Conservation (phyloP, 805 yeast genomes). For the Maudiozyma serrabonitensis region DNA sequence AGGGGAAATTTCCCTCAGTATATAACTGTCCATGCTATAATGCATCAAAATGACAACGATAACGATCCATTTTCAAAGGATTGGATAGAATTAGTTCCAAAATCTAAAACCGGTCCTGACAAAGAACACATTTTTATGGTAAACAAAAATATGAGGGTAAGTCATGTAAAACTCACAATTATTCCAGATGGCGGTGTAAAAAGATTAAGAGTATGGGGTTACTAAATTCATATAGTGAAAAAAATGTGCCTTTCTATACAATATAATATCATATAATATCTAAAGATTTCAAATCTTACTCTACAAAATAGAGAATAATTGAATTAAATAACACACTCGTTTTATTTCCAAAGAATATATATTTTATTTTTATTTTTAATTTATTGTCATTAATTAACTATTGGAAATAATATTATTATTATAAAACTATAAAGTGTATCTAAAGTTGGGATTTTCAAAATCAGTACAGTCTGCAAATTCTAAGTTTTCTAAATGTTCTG, state of each 20-base stretch:
- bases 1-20: conserved; percentile 91
- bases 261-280: background rate
- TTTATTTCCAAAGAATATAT: too few species aligned
- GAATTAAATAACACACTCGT: too few species aligned
- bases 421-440: conserved; percentile 24
- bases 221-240: background rate
- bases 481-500: conserved; percentile 19
- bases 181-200: conserved; percentile 97
- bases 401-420: background rate
- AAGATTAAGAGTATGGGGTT: conserved; percentile 55
- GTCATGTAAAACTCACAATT: conserved; percentile 72
- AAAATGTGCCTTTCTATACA: background rate
- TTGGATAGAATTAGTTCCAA: conserved; percentile 61
- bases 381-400: too few species aligned
- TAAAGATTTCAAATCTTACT: too few species aligned
- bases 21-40: conserved; percentile 52
- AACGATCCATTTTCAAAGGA: conserved; percentile 20
- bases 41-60: conserved; percentile 25
- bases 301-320: too few species aligned
- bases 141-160: conserved; percentile 31
- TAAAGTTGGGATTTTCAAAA: conserved; percentile 34
- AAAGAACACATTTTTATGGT: conserved; percentile 53
- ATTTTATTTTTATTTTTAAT: too few species aligned
- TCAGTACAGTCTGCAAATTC: conserved; percentile 38
- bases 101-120: conserved; percentile 75